These are phyloP conservation scores for Pythium pyrilobum DNA, from an alignment of 352 stramenopile species.

Conservation along the genomic window DNA sequence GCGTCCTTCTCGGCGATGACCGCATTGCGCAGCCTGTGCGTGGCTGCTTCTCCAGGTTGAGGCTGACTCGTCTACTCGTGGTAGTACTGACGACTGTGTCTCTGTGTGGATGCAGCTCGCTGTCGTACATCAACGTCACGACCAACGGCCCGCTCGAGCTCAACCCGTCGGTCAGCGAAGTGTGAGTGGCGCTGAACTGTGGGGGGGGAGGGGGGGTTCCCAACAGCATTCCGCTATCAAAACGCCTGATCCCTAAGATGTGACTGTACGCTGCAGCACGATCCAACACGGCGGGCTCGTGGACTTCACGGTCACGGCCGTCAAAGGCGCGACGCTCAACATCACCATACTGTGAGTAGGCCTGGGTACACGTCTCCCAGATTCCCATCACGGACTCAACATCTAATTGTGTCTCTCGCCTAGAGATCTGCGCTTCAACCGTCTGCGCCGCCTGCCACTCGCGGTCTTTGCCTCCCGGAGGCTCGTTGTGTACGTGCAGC, in stretches of 20 bases:
- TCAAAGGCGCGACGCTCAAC: slow-evolving; percentile 6
- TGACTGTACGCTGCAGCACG: background rate
- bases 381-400: background rate
- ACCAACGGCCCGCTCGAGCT: background rate
- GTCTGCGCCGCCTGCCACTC: slow-evolving; percentile 7
- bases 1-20: slow-evolving; percentile 10
- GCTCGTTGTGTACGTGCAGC: slow-evolving; percentile 2
- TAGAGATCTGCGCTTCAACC: slow-evolving; percentile 14
- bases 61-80: background rate
- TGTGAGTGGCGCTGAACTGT: background rate
- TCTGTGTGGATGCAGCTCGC: background rate
- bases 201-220: background rate
- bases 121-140: slow-evolving; percentile 1
- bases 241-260: background rate
- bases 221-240: background rate
- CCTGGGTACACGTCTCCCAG: background rate
- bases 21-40: slow-evolving; percentile 1
- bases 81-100: background rate
- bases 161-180: slow-evolving; percentile 1
- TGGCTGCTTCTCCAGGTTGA: background rate
- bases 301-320: slow-evolving; percentile 1
- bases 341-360: slow-evolving; percentile 10
- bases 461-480: background rate
- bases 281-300: slow-evolving; percentile 8
- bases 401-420: background rate